Percentiles rank a stretch among this genome's conserved stretches.
These are phyloP conservation scores for Dactylella cylindrospora DNA, from an alignment of 2,329 filamentous ascomycete genomes.

Conservation along the genomic window DNA sequence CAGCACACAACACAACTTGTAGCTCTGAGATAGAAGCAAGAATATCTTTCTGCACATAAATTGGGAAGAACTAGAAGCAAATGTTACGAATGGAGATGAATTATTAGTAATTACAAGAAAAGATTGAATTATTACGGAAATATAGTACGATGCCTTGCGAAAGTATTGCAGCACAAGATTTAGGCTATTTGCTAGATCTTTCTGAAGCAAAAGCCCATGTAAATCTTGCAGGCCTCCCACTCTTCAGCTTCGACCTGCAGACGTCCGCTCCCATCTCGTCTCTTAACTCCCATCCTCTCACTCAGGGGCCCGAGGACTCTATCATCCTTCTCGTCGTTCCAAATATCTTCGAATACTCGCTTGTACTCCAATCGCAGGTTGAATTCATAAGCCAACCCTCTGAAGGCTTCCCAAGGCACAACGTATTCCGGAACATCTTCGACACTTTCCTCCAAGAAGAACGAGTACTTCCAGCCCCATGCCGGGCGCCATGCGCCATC, in stretches of 20 bases:
- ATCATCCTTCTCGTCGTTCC: constrained; percentile 88
- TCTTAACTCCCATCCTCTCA: constrained; percentile 91
- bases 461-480: constrained; percentile 97
- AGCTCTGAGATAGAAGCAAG: neutral
- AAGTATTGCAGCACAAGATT: too few relatives aligned
- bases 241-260: constrained; percentile 79
- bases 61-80: neutral
- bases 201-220: constrained; percentile 43
- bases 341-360: constrained; percentile 85
- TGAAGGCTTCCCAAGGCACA: constrained; percentile 96
- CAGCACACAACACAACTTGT: neutral
- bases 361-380: constrained; percentile 95
- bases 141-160: too few relatives aligned
- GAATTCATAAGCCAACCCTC: constrained; percentile 91
- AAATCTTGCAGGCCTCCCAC: constrained; percentile 68
- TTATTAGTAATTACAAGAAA: neutral
- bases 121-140: too few relatives aligned
- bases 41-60: neutral
- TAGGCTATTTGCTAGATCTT: constrained; percentile 29
- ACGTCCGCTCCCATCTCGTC: constrained; percentile 58
- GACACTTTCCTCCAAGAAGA: constrained; percentile 92
- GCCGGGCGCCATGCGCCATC: constrained; percentile 92
- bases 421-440: constrained; percentile 97
- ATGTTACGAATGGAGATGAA: neutral
- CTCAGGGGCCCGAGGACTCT: constrained; percentile 76